Evolutionary conservation across 306 rosid species (phyloP), one percentile per base, ranked within the genome.

Genomic region (Ormosia semicastrata): DNA sequence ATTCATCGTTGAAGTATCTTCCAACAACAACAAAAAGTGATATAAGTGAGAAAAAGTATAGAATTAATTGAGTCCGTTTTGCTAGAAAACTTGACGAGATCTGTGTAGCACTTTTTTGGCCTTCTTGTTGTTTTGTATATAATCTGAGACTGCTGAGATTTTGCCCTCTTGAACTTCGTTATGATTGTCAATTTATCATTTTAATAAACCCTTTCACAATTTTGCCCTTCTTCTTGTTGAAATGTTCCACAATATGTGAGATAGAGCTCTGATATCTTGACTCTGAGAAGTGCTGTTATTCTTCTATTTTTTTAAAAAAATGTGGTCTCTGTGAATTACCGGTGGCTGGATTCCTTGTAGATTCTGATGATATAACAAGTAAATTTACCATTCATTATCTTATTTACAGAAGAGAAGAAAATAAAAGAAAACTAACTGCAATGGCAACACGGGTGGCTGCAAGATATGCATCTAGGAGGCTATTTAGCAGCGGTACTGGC

Each of bases 401-500:
- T 11, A 8, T 67, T 81, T 60, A 1, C 79, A 82, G 85, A 85
- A 80, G 85, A 86, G 36, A 66, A 81, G 70, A 8, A 66, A n/a
- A 4, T 59, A 24, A 3, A 17, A 24, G 24, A 24, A 24, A 32
- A 4, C 36, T 60, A 46, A 66, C 70, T 46, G 47, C 78, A 81
- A 95, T 95, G 99, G 94, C 95, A 49, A 70, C 88, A 49, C 89
- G 97, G 59, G 34, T 87, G 58, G 89, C 87, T 62, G 86, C 94
- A 8, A 85, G 98, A 77, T 80, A 37, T 68, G 84, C 79, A 36
- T 80, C 95, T 69, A 87, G 96, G 72, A 91, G 98, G 86, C 79
- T 92, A 13, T 95, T 91, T 58, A 88, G 91, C 83, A 57, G 97
- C 53, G 99, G 97, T 12, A 8, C 89, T 77, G 98, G 98, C 39